These are phyloP conservation scores for Xylariaceae sp. DNA, from an alignment of 2,329 filamentous ascomycete species.

Conservation along the genomic window DNA sequence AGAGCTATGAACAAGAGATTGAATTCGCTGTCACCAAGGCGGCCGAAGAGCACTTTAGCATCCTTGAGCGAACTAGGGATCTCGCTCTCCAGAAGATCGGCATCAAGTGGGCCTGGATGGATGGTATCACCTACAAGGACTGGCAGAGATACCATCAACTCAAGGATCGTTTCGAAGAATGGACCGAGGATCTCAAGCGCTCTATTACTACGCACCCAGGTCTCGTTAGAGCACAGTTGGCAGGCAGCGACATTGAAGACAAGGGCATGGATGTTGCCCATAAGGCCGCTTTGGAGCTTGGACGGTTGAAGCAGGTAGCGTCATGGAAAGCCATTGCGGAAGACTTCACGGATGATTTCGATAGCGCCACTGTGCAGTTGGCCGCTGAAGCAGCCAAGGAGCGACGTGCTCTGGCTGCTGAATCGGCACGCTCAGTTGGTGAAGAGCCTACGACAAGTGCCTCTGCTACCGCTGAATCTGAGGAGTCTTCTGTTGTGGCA, in stretches of 20 bases:
- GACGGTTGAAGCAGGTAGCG: slow-evolving; percentile 74
- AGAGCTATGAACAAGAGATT: slow-evolving; percentile 65
- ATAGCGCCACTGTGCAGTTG: slow-evolving; percentile 57
- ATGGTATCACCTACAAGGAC: slow-evolving; percentile 92
- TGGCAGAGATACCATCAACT: slow-evolving; percentile 93
- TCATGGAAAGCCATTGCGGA: slow-evolving; percentile 73
- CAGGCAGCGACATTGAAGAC: slow-evolving; percentile 65
- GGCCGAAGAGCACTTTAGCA: slow-evolving; percentile 73
- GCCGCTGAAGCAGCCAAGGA: slow-evolving; percentile 45
- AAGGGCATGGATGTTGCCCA: slow-evolving; percentile 76
- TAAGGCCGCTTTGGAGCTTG: slow-evolving; percentile 72
- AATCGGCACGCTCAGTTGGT: slow-evolving; percentile 12
- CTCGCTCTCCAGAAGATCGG: slow-evolving; percentile 86
- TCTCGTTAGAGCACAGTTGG: slow-evolving; percentile 61
- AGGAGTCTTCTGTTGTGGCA: slow-evolving; percentile 32
- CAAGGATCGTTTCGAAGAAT: slow-evolving; percentile 75
- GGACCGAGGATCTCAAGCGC: slow-evolving; percentile 75
- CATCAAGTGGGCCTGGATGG: slow-evolving; percentile 93
- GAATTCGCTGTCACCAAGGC: slow-evolving; percentile 63
- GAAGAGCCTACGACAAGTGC: background rate
- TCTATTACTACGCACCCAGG: slow-evolving; percentile 70
- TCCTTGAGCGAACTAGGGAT: slow-evolving; percentile 76
- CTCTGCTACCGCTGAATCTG: slow-evolving; percentile 16
- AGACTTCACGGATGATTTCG: slow-evolving; percentile 75
- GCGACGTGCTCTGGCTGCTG: slow-evolving; percentile 29